Evolutionary conservation across 129 eudicot genomes (phyloP).

Genomic region (Ambrosia artemisiifolia): DNA sequence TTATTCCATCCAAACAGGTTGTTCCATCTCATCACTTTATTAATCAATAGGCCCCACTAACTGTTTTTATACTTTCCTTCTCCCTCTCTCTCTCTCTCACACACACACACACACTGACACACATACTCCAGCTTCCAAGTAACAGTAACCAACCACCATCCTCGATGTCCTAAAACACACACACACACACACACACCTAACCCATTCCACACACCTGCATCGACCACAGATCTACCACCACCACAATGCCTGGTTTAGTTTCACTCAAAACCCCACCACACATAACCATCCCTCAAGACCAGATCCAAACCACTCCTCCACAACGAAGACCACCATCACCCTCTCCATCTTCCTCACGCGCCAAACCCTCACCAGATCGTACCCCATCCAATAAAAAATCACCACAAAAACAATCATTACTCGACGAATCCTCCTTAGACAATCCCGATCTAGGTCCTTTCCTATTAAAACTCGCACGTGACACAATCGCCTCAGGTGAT

Average conservation of each 20-base stretch:
- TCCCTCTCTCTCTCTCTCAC: not conserved
- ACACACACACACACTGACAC: too few relatives aligned
- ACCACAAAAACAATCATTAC: too few relatives aligned
- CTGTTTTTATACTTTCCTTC: conserved; percentile 23
- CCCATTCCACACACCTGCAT: not conserved
- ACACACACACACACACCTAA: not conserved
- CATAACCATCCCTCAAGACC: conserved; percentile 55
- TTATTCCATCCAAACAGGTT: conserved; percentile 21
- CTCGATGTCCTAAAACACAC: not conserved
- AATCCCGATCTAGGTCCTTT: too few relatives aligned
- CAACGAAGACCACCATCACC: conserved; percentile 73
- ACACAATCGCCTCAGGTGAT: conserved; percentile 92
- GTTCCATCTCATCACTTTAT: conserved; percentile 35
- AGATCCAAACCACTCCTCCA: conserved; percentile 68
- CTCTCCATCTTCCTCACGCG: conserved; percentile 47
- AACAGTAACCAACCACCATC: conserved; percentile 29
- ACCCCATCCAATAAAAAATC: too few relatives aligned
- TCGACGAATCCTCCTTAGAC: too few relatives aligned
- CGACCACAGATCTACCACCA: not conserved
- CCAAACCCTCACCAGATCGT: too few relatives aligned
- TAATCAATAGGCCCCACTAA: conserved; percentile 13
- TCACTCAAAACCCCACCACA: conserved; percentile 80
- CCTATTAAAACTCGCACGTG: conserved; percentile 77
- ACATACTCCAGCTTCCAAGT: conserved; percentile 2
- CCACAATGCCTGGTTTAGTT: conserved; percentile 75